A percentile compares a stretch with the other conserved stretches of the same genome.
Conservation (phyloP, 257 asterid genomes). For the Solanum habrochaites region DNA sequence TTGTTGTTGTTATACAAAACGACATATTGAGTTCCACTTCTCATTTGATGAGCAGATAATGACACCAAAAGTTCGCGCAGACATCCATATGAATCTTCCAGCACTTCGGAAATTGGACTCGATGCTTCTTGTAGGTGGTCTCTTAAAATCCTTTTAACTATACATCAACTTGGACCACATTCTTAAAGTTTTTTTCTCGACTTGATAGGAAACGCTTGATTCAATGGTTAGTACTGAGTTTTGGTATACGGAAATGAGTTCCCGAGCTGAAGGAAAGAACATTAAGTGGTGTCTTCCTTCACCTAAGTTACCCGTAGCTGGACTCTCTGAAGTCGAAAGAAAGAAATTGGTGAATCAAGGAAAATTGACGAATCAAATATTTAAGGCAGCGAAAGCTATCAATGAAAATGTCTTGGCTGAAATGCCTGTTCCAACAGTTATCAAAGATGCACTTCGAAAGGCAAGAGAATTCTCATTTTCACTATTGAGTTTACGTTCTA, state of each 20-base stretch:
- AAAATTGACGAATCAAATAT: conserved; percentile 58
- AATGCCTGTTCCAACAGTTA: conserved; percentile 58
- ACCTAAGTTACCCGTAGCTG: conserved; percentile 63
- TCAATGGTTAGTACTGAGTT: conserved; percentile 73
- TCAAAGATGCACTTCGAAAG: conserved; percentile 72
- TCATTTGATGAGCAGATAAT: conserved; percentile 44
- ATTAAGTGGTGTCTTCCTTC: conserved; percentile 91
- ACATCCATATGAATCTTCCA: conserved; percentile 84
- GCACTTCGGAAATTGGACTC: conserved; percentile 81
- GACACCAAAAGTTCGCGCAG: conserved; percentile 85
- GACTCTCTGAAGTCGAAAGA: conserved; percentile 67
- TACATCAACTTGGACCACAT: not conserved
- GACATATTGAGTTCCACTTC: not conserved
- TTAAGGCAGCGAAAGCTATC: conserved; percentile 78
- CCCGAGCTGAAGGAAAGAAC: conserved; percentile 74
- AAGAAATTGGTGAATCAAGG: conserved; percentile 55
- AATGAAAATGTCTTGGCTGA: conserved; percentile 59
- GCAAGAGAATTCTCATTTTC: conserved; percentile 11
- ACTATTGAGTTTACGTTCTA: not conserved
- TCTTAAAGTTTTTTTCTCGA: not conserved
- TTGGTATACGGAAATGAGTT: conserved; percentile 77
- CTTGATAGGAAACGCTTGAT: conserved; percentile 58
- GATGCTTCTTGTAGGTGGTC: conserved; percentile 82
- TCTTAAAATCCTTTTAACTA: not conserved
- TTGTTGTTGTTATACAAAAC: not conserved